phyloP scores from a whole-genome alignment of 2,329 filamentous ascomycete species.

The Tolypocladium ophioglossoides region DNA sequence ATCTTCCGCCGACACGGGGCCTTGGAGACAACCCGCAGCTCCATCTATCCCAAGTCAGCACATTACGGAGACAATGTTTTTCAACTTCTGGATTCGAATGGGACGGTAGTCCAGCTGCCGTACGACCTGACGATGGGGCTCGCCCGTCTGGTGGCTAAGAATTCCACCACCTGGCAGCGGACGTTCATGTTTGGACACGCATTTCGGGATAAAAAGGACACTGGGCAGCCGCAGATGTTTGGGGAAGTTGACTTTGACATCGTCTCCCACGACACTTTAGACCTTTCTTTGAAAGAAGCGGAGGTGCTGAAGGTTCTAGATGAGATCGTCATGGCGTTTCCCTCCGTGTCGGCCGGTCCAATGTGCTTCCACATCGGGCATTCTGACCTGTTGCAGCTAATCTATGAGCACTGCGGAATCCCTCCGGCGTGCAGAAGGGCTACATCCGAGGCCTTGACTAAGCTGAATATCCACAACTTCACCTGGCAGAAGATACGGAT shows the following conservation, averaged over 20 bases:
- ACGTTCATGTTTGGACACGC: conserved; percentile 83
- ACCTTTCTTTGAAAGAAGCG: conserved; percentile 82
- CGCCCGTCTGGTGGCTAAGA: conserved; percentile 71
- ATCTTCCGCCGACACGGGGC: conserved; percentile 88
- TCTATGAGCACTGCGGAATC: conserved; percentile 87
- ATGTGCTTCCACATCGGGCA: conserved; percentile 92
- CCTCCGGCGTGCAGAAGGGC: conserved; percentile 54
- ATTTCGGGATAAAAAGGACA: conserved; percentile 68
- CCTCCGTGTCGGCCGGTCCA: conserved; percentile 55
- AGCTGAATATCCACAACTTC: conserved; percentile 69
- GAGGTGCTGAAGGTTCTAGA: conserved; percentile 92
- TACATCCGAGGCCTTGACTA: conserved; percentile 77
- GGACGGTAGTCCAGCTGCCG: conserved; percentile 85
- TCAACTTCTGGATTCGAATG: conserved; percentile 69
- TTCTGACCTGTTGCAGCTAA: conserved; percentile 70
- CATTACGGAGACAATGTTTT: conserved; percentile 68
- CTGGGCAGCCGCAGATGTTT: conserved; percentile 71
- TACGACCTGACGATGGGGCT: conserved; percentile 87
- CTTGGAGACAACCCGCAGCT: conserved; percentile 64
- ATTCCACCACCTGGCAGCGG: conserved; percentile 52
- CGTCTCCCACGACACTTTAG: conserved; percentile 69
- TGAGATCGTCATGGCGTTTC: conserved; percentile 75
- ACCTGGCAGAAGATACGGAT: conserved; percentile 76
- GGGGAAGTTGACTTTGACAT: conserved; percentile 96
- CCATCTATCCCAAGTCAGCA: conserved; percentile 70